Evolutionary conservation across 257 asterid genomes (phyloP).

Genomic region (Anisodus acutangulus): DNA sequence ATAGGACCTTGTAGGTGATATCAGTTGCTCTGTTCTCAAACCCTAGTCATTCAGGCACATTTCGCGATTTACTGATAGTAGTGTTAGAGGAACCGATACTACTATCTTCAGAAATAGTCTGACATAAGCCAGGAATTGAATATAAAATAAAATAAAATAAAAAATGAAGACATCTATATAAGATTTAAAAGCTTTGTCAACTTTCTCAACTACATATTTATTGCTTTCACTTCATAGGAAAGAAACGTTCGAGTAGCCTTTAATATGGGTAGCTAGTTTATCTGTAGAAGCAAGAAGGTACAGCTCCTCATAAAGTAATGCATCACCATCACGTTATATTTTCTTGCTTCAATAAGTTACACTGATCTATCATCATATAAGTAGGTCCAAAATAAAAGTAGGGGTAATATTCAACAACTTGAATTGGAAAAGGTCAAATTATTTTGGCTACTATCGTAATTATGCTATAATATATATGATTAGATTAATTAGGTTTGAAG

Average conservation of each 20-base stretch:
- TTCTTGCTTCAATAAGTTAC: slow-evolving; percentile 23
- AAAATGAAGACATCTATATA: no score
- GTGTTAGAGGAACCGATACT: no score
- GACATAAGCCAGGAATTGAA: no score
- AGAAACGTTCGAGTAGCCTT: not conserved
- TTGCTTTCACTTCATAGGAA: slow-evolving; percentile 27
- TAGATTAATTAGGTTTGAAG: slow-evolving; percentile 2
- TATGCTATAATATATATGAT: not conserved
- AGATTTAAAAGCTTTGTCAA: not conserved
- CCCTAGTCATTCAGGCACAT: no score
- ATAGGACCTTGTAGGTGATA: no score
- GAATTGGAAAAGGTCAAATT: not conserved
- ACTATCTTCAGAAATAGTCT: no score
- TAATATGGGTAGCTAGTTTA: not conserved
- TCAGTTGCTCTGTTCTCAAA: no score
- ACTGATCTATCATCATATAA: slow-evolving; percentile 19
- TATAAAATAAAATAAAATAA: no score
- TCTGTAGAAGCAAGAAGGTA: not conserved
- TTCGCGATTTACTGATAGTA: no score
- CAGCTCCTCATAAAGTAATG: slow-evolving; percentile 22
- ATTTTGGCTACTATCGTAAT: not conserved
- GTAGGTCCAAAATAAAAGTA: not conserved
- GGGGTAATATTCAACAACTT: not conserved
- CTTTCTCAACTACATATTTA: slow-evolving; percentile 14
- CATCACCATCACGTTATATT: slow-evolving; percentile 24